These are phyloP conservation scores for Boletus speciosus DNA, from an alignment of 768 basidiomycete species.

Conservation along the genomic window DNA sequence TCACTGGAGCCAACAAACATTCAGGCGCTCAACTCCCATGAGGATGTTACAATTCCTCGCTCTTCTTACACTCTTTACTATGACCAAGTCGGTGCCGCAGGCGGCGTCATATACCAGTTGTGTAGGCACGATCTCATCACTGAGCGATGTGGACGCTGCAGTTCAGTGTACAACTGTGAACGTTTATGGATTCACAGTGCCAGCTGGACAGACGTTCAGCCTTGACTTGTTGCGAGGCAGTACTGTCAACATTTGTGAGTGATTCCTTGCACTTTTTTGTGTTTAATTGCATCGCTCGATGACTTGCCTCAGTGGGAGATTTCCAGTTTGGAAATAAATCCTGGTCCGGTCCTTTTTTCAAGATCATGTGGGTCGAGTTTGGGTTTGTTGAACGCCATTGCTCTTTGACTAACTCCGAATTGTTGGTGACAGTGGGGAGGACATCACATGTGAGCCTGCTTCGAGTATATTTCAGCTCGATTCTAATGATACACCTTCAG, in stretches of 20 bases:
- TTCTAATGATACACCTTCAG: conserved; percentile 5
- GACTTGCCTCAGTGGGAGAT: conserved; percentile 45
- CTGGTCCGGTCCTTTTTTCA: conserved; percentile 56
- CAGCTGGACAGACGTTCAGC: conserved; percentile 48
- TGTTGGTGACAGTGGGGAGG: conserved; percentile 37
- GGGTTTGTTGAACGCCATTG: neutral
- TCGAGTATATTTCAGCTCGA: neutral
- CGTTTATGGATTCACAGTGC: conserved; percentile 54
- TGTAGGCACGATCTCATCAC: conserved; percentile 52
- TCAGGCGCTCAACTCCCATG: neutral
- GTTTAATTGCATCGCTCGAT: neutral
- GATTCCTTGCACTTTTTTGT: neutral
- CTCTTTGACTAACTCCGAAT: neutral
- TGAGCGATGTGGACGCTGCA: conserved; percentile 49
- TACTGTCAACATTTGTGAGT: conserved; percentile 57
- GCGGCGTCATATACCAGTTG: conserved; percentile 26
- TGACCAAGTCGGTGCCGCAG: conserved; percentile 15
- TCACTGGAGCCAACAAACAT: neutral
- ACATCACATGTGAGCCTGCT: conserved; percentile 44
- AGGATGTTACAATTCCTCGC: conserved; percentile 8
- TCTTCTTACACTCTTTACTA: conserved; percentile 17
- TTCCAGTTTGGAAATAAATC: conserved; percentile 50
- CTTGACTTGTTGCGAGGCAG: conserved; percentile 46
- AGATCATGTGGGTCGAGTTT: conserved; percentile 38
- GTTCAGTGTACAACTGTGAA: conserved; percentile 56